Evolutionary conservation across 1,284 basidiomycete genomes (phyloP).

Genomic region (Heliocybe sulcata): DNA sequence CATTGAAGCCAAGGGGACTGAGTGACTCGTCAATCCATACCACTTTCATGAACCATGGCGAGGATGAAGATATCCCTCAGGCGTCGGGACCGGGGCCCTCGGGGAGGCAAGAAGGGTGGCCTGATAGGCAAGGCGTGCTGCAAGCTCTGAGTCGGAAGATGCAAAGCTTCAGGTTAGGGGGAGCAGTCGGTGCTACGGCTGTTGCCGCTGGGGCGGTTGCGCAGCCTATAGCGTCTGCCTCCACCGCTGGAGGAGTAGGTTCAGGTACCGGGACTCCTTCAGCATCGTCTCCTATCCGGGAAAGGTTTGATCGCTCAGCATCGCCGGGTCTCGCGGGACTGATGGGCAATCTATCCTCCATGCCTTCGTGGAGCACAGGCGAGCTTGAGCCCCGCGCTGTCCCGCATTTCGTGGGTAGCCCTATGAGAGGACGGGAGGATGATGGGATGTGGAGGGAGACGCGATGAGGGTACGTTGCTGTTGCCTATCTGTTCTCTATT

Average conservation of each 20-base stretch:
- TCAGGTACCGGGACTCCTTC: neutral
- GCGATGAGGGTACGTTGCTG: neutral
- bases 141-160: conserved; percentile 45
- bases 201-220: neutral
- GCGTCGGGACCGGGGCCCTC: conserved; percentile 5
- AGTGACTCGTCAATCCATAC: conserved; percentile 89
- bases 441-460: conserved; percentile 1
- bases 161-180: conserved; percentile 28
- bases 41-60: conserved; percentile 59
- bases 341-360: neutral
- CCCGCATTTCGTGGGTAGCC: neutral
- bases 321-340: neutral
- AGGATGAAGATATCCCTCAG: conserved; percentile 15
- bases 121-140: conserved; percentile 40
- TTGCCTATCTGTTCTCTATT: neutral
- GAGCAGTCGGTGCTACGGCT: conserved; percentile 9
- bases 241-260: neutral
- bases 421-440: neutral
- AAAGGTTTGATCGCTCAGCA: neutral
- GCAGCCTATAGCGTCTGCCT: neutral
- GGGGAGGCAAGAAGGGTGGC: conserved; percentile 15
- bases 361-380: neutral
- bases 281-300: neutral
- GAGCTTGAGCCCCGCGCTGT: neutral
- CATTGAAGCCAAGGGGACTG: conserved; percentile 70